Percentiles rank a stretch among this genome's conserved stretches.
phyloP scores from a whole-genome alignment of 345 rosid species.

The Hibiscus syriacus region DNA sequence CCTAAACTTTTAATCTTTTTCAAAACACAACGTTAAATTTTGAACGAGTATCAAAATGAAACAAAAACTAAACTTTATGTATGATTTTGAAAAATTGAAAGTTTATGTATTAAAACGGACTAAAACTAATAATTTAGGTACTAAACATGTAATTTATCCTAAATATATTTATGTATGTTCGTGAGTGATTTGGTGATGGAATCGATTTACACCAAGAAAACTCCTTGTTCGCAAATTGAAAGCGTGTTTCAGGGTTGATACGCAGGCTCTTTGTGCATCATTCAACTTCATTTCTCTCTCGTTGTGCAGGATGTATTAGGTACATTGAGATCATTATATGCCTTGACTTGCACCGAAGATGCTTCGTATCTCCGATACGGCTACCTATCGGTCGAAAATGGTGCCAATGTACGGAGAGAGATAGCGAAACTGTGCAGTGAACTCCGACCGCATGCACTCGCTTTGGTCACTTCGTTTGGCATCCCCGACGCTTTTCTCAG shows the following conservation, averaged over 20 bases:
- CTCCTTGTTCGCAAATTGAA: not conserved
- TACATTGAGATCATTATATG: conserved; percentile 61
- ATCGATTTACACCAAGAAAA: not conserved
- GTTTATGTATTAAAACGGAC: no score
- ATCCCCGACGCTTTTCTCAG: conserved; percentile 68
- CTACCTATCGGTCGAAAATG: conserved; percentile 49
- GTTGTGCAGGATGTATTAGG: conserved; percentile 47
- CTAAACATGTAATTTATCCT: no score
- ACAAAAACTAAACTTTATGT: no score
- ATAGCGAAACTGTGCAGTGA: conserved; percentile 63
- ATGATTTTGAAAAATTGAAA: no score
- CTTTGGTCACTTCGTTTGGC: conserved; percentile 66
- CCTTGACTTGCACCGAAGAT: conserved; percentile 61
- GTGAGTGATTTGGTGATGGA: not conserved
- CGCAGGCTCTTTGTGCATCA: no score
- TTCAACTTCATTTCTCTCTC: not conserved
- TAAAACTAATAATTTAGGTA: no score
- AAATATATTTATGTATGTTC: no score
- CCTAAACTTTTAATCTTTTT: no score
- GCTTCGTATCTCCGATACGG: conserved; percentile 61
- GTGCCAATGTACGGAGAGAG: conserved; percentile 58
- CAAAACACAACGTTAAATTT: no score
- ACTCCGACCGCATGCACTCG: conserved; percentile 72
- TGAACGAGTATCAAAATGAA: no score
- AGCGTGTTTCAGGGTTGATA: not conserved